Base-by-base conservation (phyloP, 2,329 filamentous ascomycete genomes). In the Exophiala viscosa region DNA sequence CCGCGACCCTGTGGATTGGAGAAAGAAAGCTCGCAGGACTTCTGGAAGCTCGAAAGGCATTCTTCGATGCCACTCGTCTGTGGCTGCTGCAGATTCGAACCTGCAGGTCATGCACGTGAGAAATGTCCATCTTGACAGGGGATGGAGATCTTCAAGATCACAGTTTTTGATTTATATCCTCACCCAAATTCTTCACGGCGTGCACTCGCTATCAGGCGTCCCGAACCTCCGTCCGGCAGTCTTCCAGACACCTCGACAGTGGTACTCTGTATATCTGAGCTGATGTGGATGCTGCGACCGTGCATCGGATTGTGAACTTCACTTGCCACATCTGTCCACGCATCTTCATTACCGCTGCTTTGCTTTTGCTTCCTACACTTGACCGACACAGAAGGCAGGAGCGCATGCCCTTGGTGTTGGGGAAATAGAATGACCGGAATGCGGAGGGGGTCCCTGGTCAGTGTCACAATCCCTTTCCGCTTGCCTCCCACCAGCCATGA, bases 401-500 rank as follows among this genome's bases (percentile, higher is more conserved):
- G 78, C n/a, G 93, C 70, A 65, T 83, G 83, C 1, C 93, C 92
- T 23, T 89, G 78, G 48, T 86, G 81, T 41, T 96, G 77, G 0
- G 93, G 90, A 10, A 97, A 83, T 8, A 97, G 74, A 48, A 95
- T 75, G 6, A 97, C 71, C 0, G 84, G 80, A 52, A 81, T 75
- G 2, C 41, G 52, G 4, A 32, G n/a, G 4, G 50, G 18, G 13
- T 54, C 23, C 11, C 14, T 31, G 40, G 72, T 73, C 58, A 81
- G 72, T 45, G 64, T 57, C 6, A 68, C 68, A 20, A 35, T 50
- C 0, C 86, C 88, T 59, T 88, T 87, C 44, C 88, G 80, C 39
- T 86, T 83, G 0, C 91, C 92, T 17, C 90, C 91, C 2, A 97
- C 74, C 1, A 96, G 80, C 92, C 92, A 97, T 0, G 82, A 78